phyloP scores from a whole-genome alignment of 2,329 filamentous ascomycete genomes.

The Colletotrichum gloeosporioides region DNA sequence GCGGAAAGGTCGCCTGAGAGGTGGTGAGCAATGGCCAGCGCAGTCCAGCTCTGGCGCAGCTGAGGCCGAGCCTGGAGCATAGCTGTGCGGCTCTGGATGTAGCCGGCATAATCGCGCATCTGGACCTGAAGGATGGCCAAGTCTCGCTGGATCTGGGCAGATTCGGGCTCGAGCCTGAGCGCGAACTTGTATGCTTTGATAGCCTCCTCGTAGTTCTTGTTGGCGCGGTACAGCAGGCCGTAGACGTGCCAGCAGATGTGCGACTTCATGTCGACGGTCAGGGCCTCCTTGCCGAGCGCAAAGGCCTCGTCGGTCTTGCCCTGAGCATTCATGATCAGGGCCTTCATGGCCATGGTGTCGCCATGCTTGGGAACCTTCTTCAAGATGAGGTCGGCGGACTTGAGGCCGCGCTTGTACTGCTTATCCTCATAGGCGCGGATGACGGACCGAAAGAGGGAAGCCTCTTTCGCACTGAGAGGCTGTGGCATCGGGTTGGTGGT shows the following conservation, averaged over 20 bases:
- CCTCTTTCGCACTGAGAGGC: conserved; percentile 84
- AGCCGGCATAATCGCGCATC: conserved; percentile 94
- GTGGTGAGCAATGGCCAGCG: conserved; percentile 92
- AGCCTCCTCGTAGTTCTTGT: conserved; percentile 98
- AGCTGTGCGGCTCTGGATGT: conserved; percentile 83
- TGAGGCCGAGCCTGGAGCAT: conserved; percentile 88
- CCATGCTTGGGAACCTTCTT: conserved; percentile 95
- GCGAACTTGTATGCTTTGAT: conserved; percentile 99
- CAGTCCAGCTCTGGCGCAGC: conserved; percentile 94
- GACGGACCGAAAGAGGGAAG: conserved; percentile 90
- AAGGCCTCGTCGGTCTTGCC: conserved; percentile 96
- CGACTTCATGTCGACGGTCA: conserved; percentile 97
- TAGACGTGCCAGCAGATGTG: conserved; percentile 99
- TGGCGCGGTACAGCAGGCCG: conserved; percentile 87
- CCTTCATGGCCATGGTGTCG: conserved; percentile 99
- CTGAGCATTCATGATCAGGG: conserved; percentile 91
- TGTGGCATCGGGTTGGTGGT: conserved; percentile 65
- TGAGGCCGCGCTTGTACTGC: conserved; percentile 94
- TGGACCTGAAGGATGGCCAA: conserved; percentile 92
- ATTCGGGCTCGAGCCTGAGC: conserved; percentile 90
- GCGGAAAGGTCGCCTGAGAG: conserved; percentile 83
- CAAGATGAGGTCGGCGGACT: conserved; percentile 94
- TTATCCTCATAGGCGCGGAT: conserved; percentile 98
- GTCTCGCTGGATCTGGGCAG: conserved; percentile 90
- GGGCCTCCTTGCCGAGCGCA: conserved; percentile 85